Evolutionary conservation across 441 rosid genomes (phyloP).

Genomic region (Francoa sonchifolia): DNA sequence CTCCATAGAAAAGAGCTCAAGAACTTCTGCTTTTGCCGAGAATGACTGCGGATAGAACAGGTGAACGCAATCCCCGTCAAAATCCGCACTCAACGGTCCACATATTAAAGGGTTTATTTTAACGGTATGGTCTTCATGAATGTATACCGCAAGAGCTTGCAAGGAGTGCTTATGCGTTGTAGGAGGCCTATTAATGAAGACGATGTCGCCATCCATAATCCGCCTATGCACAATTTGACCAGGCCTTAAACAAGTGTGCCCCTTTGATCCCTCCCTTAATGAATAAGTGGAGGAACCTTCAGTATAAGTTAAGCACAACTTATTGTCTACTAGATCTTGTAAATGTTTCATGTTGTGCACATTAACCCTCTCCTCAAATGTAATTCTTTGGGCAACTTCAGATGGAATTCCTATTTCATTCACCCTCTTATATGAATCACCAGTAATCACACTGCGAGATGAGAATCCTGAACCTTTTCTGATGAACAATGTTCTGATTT

Average conservation of each 20-base stretch:
- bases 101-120: conserved; percentile 91
- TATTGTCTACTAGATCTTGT: conserved; percentile 68
- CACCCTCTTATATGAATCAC: conserved; percentile 70
- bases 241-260: conserved; percentile 61
- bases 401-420: conserved; percentile 74
- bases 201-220: conserved; percentile 87
- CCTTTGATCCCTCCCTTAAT: conserved; percentile 82
- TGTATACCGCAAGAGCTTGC: conserved; percentile 82
- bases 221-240: conserved; percentile 87
- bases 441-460: conserved; percentile 93
- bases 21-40: conserved; percentile 81
- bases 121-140: conserved; percentile 85
- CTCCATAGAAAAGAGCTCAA: conserved; percentile 84
- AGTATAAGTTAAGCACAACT: conserved; percentile 57
- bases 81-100: conserved; percentile 86
- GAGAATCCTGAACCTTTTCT: conserved; percentile 93
- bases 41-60: conserved; percentile 85
- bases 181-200: conserved; percentile 88
- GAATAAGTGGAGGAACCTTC: conserved; percentile 75
- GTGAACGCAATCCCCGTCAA: conserved; percentile 92
- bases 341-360: conserved; percentile 46
- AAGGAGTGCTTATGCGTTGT: conserved; percentile 91
- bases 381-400: conserved; percentile 79
- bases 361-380: conserved; percentile 83
- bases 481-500: conserved; percentile 74